Conservation (phyloP, 495 filamentous ascomycete genomes). For the Penicillium dipodomyicola region DNA sequence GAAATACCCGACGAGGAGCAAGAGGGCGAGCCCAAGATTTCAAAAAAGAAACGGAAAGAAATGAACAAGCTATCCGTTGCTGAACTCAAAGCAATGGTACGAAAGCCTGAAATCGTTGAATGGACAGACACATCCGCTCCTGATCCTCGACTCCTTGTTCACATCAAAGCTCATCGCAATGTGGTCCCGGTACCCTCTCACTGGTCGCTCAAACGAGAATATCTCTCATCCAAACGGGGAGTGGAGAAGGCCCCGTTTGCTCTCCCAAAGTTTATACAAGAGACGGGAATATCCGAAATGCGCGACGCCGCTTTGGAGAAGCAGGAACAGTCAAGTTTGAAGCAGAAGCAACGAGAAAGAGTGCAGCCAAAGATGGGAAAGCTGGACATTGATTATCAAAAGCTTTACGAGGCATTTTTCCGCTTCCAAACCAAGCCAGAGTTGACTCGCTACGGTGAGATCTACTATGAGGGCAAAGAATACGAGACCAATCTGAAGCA, state of each 20-base stretch:
- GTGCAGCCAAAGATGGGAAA: slow-evolving; percentile 97
- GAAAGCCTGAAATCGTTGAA: slow-evolving; percentile 90
- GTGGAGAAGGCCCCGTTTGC: slow-evolving; percentile 93
- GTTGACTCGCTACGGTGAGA: slow-evolving; percentile 90
- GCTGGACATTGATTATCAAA: slow-evolving; percentile 96
- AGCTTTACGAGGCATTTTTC: slow-evolving; percentile 97
- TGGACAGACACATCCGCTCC: slow-evolving; percentile 95
- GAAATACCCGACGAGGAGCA: slow-evolving; percentile 86
- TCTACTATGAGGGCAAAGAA: slow-evolving; percentile 98
- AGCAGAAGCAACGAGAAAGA: slow-evolving; percentile 92
- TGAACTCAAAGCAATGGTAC: slow-evolving; percentile 87
- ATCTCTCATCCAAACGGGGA: slow-evolving; percentile 91
- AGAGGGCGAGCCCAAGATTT: slow-evolving; percentile 64
- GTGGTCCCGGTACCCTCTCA: slow-evolving; percentile 91
- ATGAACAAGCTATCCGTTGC: slow-evolving; percentile 90
- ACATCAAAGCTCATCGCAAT: slow-evolving; percentile 93
- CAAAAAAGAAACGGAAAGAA: slow-evolving; percentile 91
- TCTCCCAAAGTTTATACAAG: slow-evolving; percentile 94
- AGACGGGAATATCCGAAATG: slow-evolving; percentile 97
- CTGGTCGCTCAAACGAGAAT: slow-evolving; percentile 95
- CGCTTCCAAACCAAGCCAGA: slow-evolving; percentile 94
- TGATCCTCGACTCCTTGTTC: slow-evolving; percentile 84
- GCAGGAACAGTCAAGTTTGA: slow-evolving; percentile 82
- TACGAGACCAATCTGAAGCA: slow-evolving; percentile 93
- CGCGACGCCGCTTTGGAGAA: slow-evolving; percentile 94